These are phyloP conservation scores for Phytophthora crassamura DNA, from an alignment of 352 stramenopile genomes.

Conservation along the genomic window DNA sequence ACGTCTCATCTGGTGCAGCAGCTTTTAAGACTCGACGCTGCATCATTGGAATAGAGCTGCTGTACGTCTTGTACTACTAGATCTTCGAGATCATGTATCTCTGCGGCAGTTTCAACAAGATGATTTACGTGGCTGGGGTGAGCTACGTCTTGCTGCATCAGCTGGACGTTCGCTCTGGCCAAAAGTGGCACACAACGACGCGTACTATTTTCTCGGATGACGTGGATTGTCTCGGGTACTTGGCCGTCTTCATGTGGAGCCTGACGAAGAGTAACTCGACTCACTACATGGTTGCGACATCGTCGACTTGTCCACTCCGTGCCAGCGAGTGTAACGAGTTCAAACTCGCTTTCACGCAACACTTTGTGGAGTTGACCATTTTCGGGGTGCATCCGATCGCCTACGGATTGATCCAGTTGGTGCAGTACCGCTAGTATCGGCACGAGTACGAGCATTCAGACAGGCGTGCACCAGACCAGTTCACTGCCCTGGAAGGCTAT, in stretches of 20 bases:
- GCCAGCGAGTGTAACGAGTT: constrained; percentile 44
- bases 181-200: constrained; percentile 52
- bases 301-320: constrained; percentile 26
- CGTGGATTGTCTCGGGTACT: constrained; percentile 42
- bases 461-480: constrained; percentile 24
- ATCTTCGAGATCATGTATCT: constrained; percentile 50
- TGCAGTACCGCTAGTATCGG: constrained; percentile 37
- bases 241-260: constrained; percentile 39
- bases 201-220: constrained; percentile 42
- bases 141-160: constrained; percentile 47
- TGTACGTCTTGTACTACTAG: constrained; percentile 55
- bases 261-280: constrained; percentile 18
- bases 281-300: constrained; percentile 37
- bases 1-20: constrained; percentile 46
- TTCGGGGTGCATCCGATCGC: constrained; percentile 37
- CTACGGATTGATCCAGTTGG: constrained; percentile 45
- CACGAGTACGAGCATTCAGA: constrained; percentile 40
- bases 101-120: constrained; percentile 33
- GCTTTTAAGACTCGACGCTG: constrained; percentile 38
- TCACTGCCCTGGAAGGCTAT: constrained; percentile 47
- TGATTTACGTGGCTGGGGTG: constrained; percentile 44
- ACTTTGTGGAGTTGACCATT: constrained; percentile 35
- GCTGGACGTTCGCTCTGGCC: constrained; percentile 45
- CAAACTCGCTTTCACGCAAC: constrained; percentile 38
- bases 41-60: constrained; percentile 45